Evolutionary conservation across 441 rosid species (phyloP).

Genomic region (Croton laevigatus): DNA sequence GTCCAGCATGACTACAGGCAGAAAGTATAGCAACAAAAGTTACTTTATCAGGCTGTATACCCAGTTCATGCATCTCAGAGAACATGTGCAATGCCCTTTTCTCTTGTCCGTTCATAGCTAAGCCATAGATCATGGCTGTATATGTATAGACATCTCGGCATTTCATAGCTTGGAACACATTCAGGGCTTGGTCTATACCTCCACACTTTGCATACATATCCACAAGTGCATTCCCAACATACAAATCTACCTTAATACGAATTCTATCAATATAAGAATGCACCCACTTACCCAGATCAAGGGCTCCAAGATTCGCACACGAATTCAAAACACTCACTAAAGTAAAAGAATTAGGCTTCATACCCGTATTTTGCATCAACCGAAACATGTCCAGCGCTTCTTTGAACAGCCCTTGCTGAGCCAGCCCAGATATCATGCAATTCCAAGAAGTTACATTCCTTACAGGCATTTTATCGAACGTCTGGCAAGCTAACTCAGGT

Average conservation of each 20-base stretch:
- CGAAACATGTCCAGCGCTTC: conserved; percentile 16
- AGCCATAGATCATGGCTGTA: conserved; percentile 23
- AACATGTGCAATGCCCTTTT: conserved; percentile 6
- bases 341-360: conserved; percentile 13
- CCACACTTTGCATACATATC: conserved; percentile 29
- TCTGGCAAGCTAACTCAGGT: conserved; percentile 11
- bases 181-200: conserved; percentile 14
- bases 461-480: conserved; percentile 12
- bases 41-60: conserved; percentile 10
- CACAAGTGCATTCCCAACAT: conserved; percentile 18
- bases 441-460: conserved; percentile 21
- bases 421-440: conserved; percentile 17
- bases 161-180: conserved; percentile 16
- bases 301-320: conserved; percentile 22
- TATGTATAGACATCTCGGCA: conserved; percentile 16
- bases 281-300: conserved; percentile 20
- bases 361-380: conserved; percentile 12
- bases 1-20: conserved; percentile 16
- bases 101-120: conserved; percentile 15
- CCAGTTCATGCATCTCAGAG: conserved; percentile 9
- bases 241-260: conserved; percentile 1
- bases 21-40: conserved; percentile 15
- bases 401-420: conserved; percentile 14
- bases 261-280: conserved; percentile 18
- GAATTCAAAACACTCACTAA: conserved; percentile 20